Evolutionary conservation across 2,329 filamentous ascomycete genomes (phyloP).

Genomic region (Calonectria multiphialidica): DNA sequence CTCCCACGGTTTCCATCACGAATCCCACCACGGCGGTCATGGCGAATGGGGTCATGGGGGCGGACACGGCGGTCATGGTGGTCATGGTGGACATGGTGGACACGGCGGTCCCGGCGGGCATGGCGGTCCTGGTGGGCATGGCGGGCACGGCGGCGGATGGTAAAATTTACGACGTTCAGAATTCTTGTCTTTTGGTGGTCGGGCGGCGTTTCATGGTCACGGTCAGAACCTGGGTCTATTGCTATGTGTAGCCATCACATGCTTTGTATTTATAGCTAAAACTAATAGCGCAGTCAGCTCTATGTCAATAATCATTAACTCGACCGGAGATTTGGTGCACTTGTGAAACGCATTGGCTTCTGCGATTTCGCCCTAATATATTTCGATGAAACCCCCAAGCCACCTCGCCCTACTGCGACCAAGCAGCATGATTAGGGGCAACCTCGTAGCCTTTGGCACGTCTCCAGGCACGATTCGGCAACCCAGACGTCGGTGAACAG

Average conservation of each 20-base stretch:
- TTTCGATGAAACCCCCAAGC: too few species aligned
- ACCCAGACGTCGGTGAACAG: too few species aligned
- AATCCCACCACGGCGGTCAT: neutral
- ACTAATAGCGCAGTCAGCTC: neutral
- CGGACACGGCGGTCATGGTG: neutral
- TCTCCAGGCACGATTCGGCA: too few species aligned
- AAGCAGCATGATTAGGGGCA: too few species aligned
- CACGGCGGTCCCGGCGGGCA: neutral
- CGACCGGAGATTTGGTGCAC: too few species aligned
- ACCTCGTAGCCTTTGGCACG: too few species aligned
- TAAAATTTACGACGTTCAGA: neutral
- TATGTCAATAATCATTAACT: too few species aligned
- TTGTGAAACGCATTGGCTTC: too few species aligned
- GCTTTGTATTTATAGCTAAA: neutral
- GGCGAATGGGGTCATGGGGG: neutral
- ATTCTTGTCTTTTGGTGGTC: neutral
- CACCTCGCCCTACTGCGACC: too few species aligned
- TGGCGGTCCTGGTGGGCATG: too few species aligned
- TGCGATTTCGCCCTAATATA: too few species aligned
- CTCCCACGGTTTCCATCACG: neutral
- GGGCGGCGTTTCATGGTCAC: neutral
- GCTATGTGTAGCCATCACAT: too few species aligned
- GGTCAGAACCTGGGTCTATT: neutral
- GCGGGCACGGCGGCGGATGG: neutral
- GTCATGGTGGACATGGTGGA: neutral